Percentiles rank a stretch among this genome's conserved stretches.
These are phyloP conservation scores for Pouteria glomerata DNA, from an alignment of 148 eudicot species.

Conservation along the genomic window DNA sequence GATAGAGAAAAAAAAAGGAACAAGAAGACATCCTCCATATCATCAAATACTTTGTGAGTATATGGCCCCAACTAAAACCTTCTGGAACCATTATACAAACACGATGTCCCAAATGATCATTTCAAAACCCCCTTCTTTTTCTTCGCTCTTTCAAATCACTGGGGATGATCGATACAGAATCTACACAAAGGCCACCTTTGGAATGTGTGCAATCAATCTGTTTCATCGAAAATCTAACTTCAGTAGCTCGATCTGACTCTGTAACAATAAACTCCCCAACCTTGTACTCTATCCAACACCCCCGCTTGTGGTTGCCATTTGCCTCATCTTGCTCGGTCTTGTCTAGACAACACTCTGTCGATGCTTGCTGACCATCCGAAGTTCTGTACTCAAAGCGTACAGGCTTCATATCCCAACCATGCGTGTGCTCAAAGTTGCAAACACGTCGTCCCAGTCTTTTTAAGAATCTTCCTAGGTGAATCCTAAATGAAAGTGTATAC, in stretches of 20 bases:
- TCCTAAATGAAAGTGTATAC: slow-evolving; percentile 70
- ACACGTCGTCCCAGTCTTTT: slow-evolving; percentile 85
- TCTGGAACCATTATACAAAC: slow-evolving; percentile 5
- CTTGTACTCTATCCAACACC: slow-evolving; percentile 85
- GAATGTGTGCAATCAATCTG: slow-evolving; percentile 99
- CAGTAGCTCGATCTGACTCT: slow-evolving; percentile 47
- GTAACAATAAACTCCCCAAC: slow-evolving; percentile 75
- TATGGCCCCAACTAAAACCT: slow-evolving; percentile 14
- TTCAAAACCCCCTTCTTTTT: slow-evolving; percentile 40
- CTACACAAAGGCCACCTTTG: slow-evolving; percentile 96
- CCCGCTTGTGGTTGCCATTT: slow-evolving; percentile 66
- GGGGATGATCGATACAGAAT: slow-evolving; percentile 80
- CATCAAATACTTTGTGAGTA: slow-evolving; percentile 2
- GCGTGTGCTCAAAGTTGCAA: slow-evolving; percentile 78
- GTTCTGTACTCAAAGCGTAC: slow-evolving; percentile 80
- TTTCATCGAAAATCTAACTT: slow-evolving; percentile 82
- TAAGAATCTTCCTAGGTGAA: slow-evolving; percentile 76
- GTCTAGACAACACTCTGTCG: slow-evolving; percentile 60
- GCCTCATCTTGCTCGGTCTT: slow-evolving; percentile 48
- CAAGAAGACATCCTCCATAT: slow-evolving; percentile 15
- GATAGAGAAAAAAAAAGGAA: slow-evolving; percentile 19
- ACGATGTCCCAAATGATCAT: slow-evolving; percentile 4
- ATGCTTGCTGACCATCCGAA: slow-evolving; percentile 76
- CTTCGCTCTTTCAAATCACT: slow-evolving; percentile 43
- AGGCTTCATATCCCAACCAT: slow-evolving; percentile 93